A percentile compares a stretch with the other conserved stretches of the same genome.
Conservation (phyloP, 2,329 filamentous ascomycete genomes). For the Botrytis sinoallii region DNA sequence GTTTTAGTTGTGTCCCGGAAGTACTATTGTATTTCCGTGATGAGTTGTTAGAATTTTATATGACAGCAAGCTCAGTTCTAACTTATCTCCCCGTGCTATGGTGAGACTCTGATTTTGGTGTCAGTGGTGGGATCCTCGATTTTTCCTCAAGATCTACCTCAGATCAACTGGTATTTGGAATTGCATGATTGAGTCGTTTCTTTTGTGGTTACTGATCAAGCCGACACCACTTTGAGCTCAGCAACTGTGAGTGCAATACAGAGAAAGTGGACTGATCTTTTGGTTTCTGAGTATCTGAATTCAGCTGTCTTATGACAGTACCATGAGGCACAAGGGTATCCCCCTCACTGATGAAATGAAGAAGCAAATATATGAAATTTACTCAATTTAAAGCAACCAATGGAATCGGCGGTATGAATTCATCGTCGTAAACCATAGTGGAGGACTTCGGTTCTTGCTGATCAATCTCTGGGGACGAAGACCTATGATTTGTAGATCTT, state of each 20-base stretch:
- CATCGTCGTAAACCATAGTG: slow-evolving; percentile 11
- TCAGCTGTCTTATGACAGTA: not conserved
- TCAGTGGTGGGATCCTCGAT: not conserved
- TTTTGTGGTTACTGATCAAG: not conserved
- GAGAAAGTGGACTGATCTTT: not conserved
- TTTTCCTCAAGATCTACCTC: not conserved
- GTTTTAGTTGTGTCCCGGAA: slow-evolving; percentile 2
- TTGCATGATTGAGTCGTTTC: not conserved
- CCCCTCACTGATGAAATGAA: not conserved
- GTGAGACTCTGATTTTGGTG: not conserved
- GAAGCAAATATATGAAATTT: not conserved
- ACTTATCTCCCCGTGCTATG: not conserved
- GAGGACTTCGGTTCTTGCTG: slow-evolving; percentile 9
- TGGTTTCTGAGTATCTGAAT: not conserved
- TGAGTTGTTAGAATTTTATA: slow-evolving; percentile 7
- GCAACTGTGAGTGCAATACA: not conserved
- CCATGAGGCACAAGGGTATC: not conserved
- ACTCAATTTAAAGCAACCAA: slow-evolving; percentile 15
- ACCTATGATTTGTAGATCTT: slow-evolving; percentile 15
- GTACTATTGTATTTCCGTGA: not conserved
- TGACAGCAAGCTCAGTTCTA: not conserved
- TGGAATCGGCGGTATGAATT: slow-evolving; percentile 7
- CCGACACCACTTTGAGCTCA: not conserved
- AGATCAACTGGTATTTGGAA: not conserved
- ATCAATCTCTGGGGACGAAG: not conserved